Percentiles rank a stretch among this genome's conserved stretches.
Conservation (phyloP, 75 land plant species). For the Cupressus sempervirens region DNA sequence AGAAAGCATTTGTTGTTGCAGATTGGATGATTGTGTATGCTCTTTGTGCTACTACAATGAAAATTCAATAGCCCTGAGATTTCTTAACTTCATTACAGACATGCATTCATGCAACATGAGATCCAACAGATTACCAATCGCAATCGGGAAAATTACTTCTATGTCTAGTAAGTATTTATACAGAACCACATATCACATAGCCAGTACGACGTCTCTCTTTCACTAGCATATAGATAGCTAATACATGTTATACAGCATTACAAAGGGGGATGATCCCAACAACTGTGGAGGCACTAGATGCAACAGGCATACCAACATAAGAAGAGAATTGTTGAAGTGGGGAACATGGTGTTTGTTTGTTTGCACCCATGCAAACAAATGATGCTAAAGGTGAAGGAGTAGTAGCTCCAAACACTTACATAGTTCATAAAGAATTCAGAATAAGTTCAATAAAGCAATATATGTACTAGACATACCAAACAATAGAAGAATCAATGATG, state of each 20-base stretch:
- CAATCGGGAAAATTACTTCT: background rate
- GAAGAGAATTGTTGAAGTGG: too few relatives aligned
- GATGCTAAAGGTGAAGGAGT: too few relatives aligned
- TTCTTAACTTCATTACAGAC: background rate
- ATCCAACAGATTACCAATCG: background rate
- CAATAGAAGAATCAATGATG: background rate
- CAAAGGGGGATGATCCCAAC: too few relatives aligned
- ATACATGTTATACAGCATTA: too few relatives aligned
- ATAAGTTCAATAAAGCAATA: background rate
- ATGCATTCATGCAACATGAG: background rate
- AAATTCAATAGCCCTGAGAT: background rate
- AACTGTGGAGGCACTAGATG: too few relatives aligned
- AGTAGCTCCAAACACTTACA: background rate
- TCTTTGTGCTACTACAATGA: background rate
- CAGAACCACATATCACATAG: background rate
- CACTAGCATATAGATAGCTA: too few relatives aligned
- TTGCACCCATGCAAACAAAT: too few relatives aligned
- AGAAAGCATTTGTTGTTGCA: background rate
- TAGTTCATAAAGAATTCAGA: background rate
- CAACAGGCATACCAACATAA: too few relatives aligned
- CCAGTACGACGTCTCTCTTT: background rate
- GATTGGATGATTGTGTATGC: background rate
- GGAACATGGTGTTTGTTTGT: too few relatives aligned
- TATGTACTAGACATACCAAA: background rate
- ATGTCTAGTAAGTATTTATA: too few relatives aligned